These are phyloP conservation scores for Adenanthera pavonina DNA, from an alignment of 306 rosid genomes.

Conservation along the genomic window DNA sequence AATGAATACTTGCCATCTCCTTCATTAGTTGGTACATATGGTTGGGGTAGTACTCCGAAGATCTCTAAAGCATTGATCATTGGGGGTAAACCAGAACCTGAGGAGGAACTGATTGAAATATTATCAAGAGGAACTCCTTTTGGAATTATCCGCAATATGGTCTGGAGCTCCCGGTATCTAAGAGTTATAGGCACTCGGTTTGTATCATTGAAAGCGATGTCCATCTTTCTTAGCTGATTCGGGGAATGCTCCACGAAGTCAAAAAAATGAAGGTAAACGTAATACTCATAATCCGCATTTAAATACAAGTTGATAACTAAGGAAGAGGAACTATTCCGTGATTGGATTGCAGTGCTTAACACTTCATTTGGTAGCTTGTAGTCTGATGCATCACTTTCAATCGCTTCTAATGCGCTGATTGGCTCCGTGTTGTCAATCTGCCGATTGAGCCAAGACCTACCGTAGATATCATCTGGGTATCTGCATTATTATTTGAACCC, in stretches of 20 bases:
- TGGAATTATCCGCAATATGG: neutral
- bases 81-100: neutral
- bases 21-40: neutral
- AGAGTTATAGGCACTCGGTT: neutral
- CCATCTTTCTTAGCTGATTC: neutral
- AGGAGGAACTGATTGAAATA: neutral
- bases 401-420: neutral
- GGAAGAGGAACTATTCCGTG: neutral
- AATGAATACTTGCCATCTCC: constrained; percentile 21
- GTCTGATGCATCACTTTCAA: neutral
- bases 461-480: neutral
- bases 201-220: neutral
- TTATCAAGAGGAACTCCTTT: neutral
- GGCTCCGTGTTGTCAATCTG: too few relatives aligned
- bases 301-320: too few relatives aligned
- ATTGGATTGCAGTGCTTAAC: constrained; percentile 9
- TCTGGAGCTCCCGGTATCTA: neutral
- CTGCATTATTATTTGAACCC: neutral
- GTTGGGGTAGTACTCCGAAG: neutral
- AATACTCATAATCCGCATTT: neutral
- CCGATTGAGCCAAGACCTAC: neutral
- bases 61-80: constrained; percentile 37
- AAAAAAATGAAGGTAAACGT: constrained; percentile 31
- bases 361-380: constrained; percentile 25
- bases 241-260: neutral